phyloP scores from a whole-genome alignment of 495 filamentous ascomycete species.

The Hyaloscypha bicolor region DNA sequence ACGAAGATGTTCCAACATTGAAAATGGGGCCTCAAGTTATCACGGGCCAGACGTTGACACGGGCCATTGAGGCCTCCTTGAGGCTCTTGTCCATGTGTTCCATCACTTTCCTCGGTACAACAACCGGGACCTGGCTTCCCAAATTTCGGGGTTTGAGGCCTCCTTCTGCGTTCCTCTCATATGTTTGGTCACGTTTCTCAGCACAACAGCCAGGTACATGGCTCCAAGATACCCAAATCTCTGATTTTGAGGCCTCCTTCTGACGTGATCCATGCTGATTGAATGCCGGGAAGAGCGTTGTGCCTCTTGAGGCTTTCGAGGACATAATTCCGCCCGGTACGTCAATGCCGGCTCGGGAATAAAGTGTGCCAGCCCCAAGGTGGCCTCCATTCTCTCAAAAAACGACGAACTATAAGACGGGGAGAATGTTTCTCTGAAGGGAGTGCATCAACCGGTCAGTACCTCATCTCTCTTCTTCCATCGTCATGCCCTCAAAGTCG shows the following conservation, averaged over 20 bases:
- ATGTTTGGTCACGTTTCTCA: too few relatives aligned
- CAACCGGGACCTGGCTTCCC: not conserved
- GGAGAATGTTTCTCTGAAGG: not conserved
- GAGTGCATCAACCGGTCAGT: not conserved
- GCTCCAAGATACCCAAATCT: not conserved
- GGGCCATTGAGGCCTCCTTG: constrained; percentile 1
- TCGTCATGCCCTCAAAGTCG: not conserved
- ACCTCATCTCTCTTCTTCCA: not conserved
- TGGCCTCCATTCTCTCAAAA: not conserved
- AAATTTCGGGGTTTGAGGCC: not conserved
- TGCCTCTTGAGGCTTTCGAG: not conserved
- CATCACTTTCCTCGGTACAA: not conserved
- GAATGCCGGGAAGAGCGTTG: not conserved
- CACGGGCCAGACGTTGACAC: not conserved
- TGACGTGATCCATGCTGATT: not conserved
- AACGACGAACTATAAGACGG: not conserved
- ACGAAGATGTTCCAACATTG: not conserved
- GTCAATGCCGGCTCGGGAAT: not conserved
- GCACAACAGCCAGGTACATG: too few relatives aligned
- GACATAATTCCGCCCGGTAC: not conserved
- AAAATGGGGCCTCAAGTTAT: not conserved
- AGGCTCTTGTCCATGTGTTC: not conserved
- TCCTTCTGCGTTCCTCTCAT: not conserved
- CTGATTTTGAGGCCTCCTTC: constrained; percentile 1
- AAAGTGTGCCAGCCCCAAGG: not conserved